Conservation (phyloP, 257 asterid species). For the Petunia secreta region DNA sequence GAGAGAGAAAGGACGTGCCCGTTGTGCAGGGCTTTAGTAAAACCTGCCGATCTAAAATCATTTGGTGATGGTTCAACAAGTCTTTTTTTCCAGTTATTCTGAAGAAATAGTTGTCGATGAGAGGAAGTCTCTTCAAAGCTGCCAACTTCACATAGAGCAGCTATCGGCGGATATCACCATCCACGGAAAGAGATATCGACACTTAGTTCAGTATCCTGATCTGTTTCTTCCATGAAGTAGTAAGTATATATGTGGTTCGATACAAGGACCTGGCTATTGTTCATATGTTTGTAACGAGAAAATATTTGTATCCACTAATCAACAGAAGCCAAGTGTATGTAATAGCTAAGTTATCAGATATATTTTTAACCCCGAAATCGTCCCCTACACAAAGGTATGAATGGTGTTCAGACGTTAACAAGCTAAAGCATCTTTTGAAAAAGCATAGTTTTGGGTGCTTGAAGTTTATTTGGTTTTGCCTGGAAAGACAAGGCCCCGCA, state of each 20-base stretch:
- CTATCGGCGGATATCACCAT: slow-evolving; percentile 1
- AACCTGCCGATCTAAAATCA: slow-evolving; percentile 71
- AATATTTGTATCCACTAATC: slow-evolving; percentile 16
- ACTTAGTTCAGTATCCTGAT: background rate
- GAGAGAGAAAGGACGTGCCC: slow-evolving; percentile 93
- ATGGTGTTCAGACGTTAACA: background rate
- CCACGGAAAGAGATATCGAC: background rate
- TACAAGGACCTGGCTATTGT: slow-evolving; percentile 2
- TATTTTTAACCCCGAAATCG: background rate
- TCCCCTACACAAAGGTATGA: background rate
- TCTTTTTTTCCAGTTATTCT: slow-evolving; percentile 77
- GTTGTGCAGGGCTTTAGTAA: slow-evolving; percentile 80
- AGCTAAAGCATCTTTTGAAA: background rate
- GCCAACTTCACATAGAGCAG: slow-evolving; percentile 33
- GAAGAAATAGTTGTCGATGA: slow-evolving; percentile 9
- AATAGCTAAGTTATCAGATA: background rate
- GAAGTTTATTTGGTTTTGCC: too few species aligned
- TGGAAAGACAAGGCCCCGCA: too few species aligned
- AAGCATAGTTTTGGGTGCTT: too few species aligned
- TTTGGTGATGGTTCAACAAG: slow-evolving; percentile 77
- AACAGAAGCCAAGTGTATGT: slow-evolving; percentile 12
- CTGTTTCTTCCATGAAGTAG: background rate
- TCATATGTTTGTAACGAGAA: background rate
- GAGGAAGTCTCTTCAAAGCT: slow-evolving; percentile 42
- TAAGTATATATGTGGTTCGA: background rate